phyloP scores from a whole-genome alignment of 2,329 filamentous ascomycete species.

The Byssochlamys sp. region DNA sequence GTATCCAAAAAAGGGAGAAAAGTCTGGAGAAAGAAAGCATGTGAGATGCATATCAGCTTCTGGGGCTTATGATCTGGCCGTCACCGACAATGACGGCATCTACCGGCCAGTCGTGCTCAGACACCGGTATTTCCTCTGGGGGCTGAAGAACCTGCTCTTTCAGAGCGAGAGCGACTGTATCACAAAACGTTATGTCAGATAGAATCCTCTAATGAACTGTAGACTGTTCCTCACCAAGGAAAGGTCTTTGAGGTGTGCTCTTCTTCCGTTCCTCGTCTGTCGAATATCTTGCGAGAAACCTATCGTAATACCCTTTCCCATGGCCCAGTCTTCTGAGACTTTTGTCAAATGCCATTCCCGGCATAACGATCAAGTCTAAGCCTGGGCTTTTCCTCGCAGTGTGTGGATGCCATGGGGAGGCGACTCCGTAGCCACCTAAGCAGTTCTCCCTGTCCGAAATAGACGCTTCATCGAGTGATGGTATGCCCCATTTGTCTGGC shows the following conservation, averaged over 20 bases:
- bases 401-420: conserved; percentile 5
- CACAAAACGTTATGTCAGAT: conserved; percentile 19
- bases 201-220: conserved; percentile 6
- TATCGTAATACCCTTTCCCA: conserved; percentile 94
- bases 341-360: conserved; percentile 82
- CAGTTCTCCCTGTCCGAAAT: conserved; percentile 61
- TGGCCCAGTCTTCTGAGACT: conserved; percentile 72
- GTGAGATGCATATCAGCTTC: conserved; percentile 13
- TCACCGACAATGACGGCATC: conserved; percentile 67
- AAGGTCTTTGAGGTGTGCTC: conserved; percentile 40
- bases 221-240: conserved; percentile 44
- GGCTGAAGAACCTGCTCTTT: conserved; percentile 69
- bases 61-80: conserved; percentile 45
- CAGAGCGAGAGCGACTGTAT: conserved; percentile 66
- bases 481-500: conserved; percentile 85
- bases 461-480: conserved; percentile 62
- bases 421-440: conserved; percentile 53
- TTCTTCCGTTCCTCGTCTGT: conserved; percentile 26
- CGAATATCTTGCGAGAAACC: conserved; percentile 71
- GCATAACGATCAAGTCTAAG: conserved; percentile 81
- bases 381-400: conserved; percentile 26
- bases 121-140: conserved; percentile 60
- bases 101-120: conserved; percentile 66
- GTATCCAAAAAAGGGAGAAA: conserved; percentile 11
- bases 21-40: conserved; percentile 11